Conservation (phyloP, 768 basidiomycete genomes). For the Phanerochaete carnosa region DNA sequence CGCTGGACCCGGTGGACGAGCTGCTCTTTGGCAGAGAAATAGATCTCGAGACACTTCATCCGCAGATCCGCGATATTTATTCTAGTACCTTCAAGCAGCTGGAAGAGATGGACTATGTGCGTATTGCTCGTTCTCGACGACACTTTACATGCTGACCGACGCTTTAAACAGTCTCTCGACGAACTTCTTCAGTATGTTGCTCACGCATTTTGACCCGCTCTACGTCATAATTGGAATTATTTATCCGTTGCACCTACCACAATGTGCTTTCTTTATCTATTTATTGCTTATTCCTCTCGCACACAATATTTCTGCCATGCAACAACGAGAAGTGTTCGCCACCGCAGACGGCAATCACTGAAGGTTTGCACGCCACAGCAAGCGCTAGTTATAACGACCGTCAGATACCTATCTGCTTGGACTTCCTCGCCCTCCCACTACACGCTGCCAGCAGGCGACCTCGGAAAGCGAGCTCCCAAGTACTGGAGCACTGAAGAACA, state of each 20-base stretch:
- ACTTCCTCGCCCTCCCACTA: too few relatives aligned
- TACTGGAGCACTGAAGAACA: too few relatives aligned
- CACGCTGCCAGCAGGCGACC: too few relatives aligned
- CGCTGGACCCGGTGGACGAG: constrained; percentile 65
- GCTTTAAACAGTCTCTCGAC: constrained; percentile 21
- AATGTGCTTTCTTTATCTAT: not conserved
- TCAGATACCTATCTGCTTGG: too few relatives aligned
- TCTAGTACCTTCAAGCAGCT: constrained; percentile 65
- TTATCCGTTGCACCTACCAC: not conserved
- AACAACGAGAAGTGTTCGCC: too few relatives aligned
- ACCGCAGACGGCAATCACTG: too few relatives aligned
- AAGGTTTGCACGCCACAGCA: too few relatives aligned
- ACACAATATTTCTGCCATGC: not conserved
- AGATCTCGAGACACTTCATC: constrained; percentile 64
- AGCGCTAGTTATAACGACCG: too few relatives aligned
- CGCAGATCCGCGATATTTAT: constrained; percentile 69
- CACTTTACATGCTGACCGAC: not conserved
- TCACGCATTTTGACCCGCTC: constrained; percentile 12
- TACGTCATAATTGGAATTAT: constrained; percentile 11
- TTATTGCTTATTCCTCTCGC: not conserved
- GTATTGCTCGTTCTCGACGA: constrained; percentile 6
- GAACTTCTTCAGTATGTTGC: constrained; percentile 25
- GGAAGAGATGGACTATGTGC: constrained; percentile 79
- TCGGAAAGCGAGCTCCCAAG: too few relatives aligned
- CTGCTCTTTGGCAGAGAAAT: constrained; percentile 67